Base-by-base conservation (phyloP, 768 basidiomycete species). In the Boletus patriciae region DNA sequence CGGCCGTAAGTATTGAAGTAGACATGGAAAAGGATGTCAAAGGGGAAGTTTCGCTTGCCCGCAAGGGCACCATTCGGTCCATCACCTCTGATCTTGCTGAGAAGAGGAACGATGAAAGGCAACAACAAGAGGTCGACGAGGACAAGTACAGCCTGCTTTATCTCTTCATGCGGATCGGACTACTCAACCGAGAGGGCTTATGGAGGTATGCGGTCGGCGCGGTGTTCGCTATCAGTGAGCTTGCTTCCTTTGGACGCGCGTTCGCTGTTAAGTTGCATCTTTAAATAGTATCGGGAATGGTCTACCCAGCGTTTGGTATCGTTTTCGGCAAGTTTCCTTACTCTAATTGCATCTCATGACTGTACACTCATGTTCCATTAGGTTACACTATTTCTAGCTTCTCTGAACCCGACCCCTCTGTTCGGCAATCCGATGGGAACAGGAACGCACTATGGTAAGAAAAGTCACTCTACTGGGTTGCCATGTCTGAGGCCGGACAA, bases 221-320 rank as follows among this genome's bases (percentile, higher is more conserved):
- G 27, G 64, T 84, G 43, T 81, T 78, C 55, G 86, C 91, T 3
- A 66, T 78, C 16, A 63, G 83, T 70, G 48, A 53, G 60, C 53
- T 50, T 44, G 4, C 19, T 40, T 42, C 12, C 13, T 54, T 54
- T 42, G 19, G 18, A 33, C 33, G 12, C 16, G 19, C 13, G 6
- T 47, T 40, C n/a, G 5, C 31, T 42, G 16, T 55, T 44, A 15
- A 40, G 44, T 25, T 23, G 3, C 23, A n/a, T 7, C 23, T 43
- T 23, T 21, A n/a, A 29, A 52, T 29, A 71, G 62, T 62, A 57
- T 80, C 81, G 42, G 90, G 90, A 42, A 77, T 83, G 74, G 81
- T 88, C 15, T 90, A 87, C 66, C 90, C 90, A 3, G 79, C 81
- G 1, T 89, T 87, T 64, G 84, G 86, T 62, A 77, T 93, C 44